Evolutionary conservation across 345 rosid genomes (phyloP).

Genomic region (Salix arbutifolia): DNA sequence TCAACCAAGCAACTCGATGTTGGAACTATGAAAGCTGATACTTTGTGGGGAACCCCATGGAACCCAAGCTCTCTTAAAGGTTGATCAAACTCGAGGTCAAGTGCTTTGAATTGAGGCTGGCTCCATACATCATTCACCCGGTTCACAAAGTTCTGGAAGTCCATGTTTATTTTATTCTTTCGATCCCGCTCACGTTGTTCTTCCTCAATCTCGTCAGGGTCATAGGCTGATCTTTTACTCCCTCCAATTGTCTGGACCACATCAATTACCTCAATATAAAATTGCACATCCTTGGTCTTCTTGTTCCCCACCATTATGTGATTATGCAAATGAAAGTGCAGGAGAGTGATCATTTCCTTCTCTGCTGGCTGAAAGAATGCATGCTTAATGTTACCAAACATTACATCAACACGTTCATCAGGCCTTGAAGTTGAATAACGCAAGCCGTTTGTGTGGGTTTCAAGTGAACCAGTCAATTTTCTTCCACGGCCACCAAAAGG

Average conservation of each 20-base stretch:
- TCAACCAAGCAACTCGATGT: slow-evolving; percentile 86
- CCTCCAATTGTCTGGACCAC: slow-evolving; percentile 86
- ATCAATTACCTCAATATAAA: slow-evolving; percentile 91
- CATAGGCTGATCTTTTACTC: slow-evolving; percentile 86
- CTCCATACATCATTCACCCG: slow-evolving; percentile 84
- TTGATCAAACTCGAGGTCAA: slow-evolving; percentile 97
- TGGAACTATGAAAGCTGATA: slow-evolving; percentile 79
- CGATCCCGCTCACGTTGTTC: slow-evolving; percentile 85
- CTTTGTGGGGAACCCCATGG: slow-evolving; percentile 84
- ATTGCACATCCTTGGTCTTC: slow-evolving; percentile 93
- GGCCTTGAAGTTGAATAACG: slow-evolving; percentile 73
- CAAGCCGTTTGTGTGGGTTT: slow-evolving; percentile 83
- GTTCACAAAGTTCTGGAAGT: slow-evolving; percentile 74
- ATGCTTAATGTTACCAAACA: slow-evolving; percentile 84
- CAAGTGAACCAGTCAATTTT: slow-evolving; percentile 78
- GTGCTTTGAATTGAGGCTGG: slow-evolving; percentile 65
- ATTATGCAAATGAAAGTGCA: slow-evolving; percentile 84
- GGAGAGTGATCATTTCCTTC: slow-evolving; percentile 82
- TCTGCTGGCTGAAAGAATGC: slow-evolving; percentile 96
- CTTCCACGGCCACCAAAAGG: slow-evolving; percentile 84
- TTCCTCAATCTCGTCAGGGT: slow-evolving; percentile 93
- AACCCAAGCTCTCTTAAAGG: slow-evolving; percentile 91
- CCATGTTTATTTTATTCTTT: slow-evolving; percentile 85
- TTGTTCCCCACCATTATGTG: slow-evolving; percentile 96
- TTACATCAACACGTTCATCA: slow-evolving; percentile 76